These are phyloP conservation scores for Jatropha podagrica DNA, from an alignment of 441 rosid species.

Conservation along the genomic window DNA sequence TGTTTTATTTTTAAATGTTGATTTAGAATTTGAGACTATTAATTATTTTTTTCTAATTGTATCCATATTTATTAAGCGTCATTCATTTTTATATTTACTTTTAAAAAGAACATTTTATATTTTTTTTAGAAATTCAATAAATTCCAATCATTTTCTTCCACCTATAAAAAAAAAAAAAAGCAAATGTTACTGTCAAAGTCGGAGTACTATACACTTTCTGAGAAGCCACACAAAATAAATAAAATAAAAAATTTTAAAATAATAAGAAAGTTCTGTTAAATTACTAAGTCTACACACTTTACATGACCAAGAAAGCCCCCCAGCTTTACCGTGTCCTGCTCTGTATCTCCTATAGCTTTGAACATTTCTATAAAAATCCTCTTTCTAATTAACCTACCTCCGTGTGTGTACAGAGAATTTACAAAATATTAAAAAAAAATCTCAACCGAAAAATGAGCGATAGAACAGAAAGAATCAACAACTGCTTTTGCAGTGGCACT, in stretches of 20 bases:
- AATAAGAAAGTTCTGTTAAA: not conserved
- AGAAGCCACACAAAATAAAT: not conserved
- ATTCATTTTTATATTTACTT: no score
- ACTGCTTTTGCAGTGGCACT: not conserved
- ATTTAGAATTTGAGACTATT: no score
- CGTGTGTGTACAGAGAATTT: conserved; percentile 10
- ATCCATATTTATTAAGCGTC: no score
- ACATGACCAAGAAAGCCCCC: not conserved
- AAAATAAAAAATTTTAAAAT: not conserved
- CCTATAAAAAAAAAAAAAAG: no score
- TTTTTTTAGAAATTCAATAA: no score
- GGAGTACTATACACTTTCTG: no score
- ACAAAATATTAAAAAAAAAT: not conserved
- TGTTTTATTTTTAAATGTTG: no score
- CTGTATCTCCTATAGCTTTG: not conserved
- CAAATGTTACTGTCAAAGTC: no score
- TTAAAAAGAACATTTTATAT: no score
- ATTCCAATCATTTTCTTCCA: no score
- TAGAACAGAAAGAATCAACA: conserved; percentile 15
- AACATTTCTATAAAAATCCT: not conserved
- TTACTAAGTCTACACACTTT: not conserved
- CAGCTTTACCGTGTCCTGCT: not conserved
- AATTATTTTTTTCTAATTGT: no score
- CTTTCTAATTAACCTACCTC: not conserved
- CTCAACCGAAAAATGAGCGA: not conserved